phyloP scores from a whole-genome alignment of 257 asterid genomes.

The Nicotiana benthamiana region DNA sequence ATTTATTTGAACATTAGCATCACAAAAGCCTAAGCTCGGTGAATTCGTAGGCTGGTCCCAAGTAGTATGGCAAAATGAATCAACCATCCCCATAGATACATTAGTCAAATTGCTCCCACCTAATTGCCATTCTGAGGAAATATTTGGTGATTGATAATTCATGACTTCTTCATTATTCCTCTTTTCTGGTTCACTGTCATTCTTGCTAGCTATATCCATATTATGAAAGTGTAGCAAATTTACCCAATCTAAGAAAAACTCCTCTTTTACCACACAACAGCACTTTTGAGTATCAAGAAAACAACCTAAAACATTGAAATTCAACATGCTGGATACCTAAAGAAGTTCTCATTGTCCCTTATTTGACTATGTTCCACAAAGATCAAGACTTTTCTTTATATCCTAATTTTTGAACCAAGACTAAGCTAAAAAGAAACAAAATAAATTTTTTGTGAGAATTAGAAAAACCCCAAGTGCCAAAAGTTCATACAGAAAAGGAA shows the following conservation, averaged over 20 bases:
- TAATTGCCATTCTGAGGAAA: slow-evolving; percentile 59
- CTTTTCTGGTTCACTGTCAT: slow-evolving; percentile 37
- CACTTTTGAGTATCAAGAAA: slow-evolving; percentile 2
- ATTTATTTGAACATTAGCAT: slow-evolving; percentile 35
- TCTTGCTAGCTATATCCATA: slow-evolving; percentile 48
- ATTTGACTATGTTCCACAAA: background rate
- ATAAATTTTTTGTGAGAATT: background rate
- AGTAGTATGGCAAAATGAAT: slow-evolving; percentile 42
- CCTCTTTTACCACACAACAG: slow-evolving; percentile 4
- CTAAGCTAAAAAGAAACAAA: background rate
- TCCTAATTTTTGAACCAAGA: background rate
- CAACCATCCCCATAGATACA: slow-evolving; percentile 38
- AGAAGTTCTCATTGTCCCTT: background rate
- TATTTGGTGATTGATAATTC: slow-evolving; percentile 35
- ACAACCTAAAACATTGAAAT: background rate
- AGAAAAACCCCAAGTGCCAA: slow-evolving; percentile 8
- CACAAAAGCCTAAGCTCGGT: slow-evolving; percentile 47
- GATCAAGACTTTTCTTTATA: background rate
- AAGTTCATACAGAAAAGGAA: slow-evolving; percentile 1
- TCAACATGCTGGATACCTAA: background rate
- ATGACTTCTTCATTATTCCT: slow-evolving; percentile 31
- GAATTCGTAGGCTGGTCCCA: slow-evolving; percentile 57
- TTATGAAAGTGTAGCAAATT: background rate
- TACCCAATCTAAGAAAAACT: background rate
- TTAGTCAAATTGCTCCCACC: slow-evolving; percentile 33